phyloP scores from a whole-genome alignment of 2,329 filamentous ascomycete genomes.

The Aspergillus tanneri region DNA sequence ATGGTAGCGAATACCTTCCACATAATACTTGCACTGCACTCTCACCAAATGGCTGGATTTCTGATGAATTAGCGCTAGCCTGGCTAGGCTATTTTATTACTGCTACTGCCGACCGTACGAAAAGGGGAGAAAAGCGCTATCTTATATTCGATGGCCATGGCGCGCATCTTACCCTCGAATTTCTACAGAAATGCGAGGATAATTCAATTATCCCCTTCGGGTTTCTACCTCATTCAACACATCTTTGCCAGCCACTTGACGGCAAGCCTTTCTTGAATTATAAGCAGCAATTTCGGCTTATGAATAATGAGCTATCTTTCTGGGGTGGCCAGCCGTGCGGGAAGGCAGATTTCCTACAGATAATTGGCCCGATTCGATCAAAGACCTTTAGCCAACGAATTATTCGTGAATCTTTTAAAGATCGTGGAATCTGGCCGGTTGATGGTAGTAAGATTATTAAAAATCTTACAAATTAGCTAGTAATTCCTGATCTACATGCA shows the following conservation, averaged over 20 bases:
- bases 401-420: slow-evolving; percentile 1
- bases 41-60: too few species aligned
- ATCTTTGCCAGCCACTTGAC: background rate
- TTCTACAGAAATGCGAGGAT: background rate
- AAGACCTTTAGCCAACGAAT: background rate
- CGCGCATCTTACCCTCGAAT: background rate
- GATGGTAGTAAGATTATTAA: background rate
- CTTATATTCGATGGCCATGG: background rate
- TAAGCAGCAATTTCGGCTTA: background rate
- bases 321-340: background rate
- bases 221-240: background rate
- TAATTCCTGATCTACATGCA: too few species aligned
- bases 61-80: too few species aligned
- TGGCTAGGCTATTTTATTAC: too few species aligned
- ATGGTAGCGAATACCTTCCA: too few species aligned
- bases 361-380: background rate
- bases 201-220: background rate
- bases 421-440: background rate
- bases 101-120: background rate
- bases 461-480: too few species aligned
- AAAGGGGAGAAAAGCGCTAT: background rate
- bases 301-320: background rate
- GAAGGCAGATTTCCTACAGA: background rate
- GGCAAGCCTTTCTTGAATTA: slow-evolving; percentile 1
- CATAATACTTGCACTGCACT: too few species aligned